Percentiles rank a stretch among this genome's conserved stretches.
These are phyloP conservation scores for Myrica gale DNA, from an alignment of 306 rosid genomes.

Conservation along the genomic window DNA sequence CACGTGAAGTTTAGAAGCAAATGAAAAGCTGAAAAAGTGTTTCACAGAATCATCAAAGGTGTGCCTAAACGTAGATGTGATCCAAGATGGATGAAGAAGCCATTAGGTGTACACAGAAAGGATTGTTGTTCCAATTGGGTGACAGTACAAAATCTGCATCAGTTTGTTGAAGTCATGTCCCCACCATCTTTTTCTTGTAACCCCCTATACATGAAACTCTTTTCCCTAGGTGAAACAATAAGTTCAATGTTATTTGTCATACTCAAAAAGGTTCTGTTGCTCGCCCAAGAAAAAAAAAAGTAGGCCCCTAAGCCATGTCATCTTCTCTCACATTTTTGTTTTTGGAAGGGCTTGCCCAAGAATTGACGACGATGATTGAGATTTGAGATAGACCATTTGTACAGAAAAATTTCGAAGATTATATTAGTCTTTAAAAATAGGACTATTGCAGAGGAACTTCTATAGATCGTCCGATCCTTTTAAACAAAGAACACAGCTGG, in stretches of 20 bases:
- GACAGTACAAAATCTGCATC: conserved; percentile 49
- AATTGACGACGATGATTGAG: not conserved
- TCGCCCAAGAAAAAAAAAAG: too few species aligned
- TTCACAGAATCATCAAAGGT: conserved; percentile 32
- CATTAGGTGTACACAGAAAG: conserved; percentile 60
- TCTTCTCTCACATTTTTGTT: not conserved
- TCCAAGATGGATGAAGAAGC: conserved; percentile 54
- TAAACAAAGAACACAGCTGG: not conserved
- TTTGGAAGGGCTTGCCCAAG: not conserved
- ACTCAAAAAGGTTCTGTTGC: not conserved
- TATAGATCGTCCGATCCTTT: not conserved
- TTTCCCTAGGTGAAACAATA: conserved; percentile 16
- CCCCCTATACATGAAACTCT: conserved; percentile 49
- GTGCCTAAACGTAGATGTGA: conserved; percentile 56
- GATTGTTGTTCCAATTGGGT: conserved; percentile 48
- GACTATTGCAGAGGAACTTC: not conserved
- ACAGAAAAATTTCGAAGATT: not conserved
- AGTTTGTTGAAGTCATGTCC: conserved; percentile 44
- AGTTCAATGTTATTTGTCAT: conserved; percentile 13
- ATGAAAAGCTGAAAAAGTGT: conserved; percentile 42
- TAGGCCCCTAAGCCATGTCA: not conserved
- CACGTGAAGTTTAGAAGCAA: conserved; percentile 48
- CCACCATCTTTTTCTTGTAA: conserved; percentile 37
- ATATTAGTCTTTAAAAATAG: too few species aligned
- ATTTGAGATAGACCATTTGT: not conserved